Evolutionary conservation across 2,329 filamentous ascomycete genomes (phyloP), one percentile per base, ranked within the genome.

Genomic region (Didymella segeticola): DNA sequence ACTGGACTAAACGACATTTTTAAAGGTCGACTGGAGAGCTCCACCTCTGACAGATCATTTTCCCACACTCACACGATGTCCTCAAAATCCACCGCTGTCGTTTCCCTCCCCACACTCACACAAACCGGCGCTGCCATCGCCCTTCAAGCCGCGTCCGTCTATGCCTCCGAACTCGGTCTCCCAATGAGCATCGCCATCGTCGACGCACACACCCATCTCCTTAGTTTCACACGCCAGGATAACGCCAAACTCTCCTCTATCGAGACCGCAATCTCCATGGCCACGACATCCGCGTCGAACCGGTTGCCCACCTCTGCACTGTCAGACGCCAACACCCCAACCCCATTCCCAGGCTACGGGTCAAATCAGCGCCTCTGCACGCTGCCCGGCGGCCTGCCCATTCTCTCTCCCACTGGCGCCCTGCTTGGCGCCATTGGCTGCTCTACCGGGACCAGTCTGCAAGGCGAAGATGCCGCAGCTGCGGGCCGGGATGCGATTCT

Each of bases 201-300:
- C 25, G 77, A 79, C 61, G 61, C 69, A 20, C 70, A 75, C 36
- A 68, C 73, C 3, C 76, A 79, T 54, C 76, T 81, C 31, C 69
- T 79, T 20, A 66, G 72, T 63, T 82, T 82, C 66, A 68, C 67
- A 15, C 77, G 79, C 61, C 80, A 80, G 77, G 78, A 79, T 58
- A 73, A 70, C 53, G 78, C 79, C 17, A 81, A 81, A 58, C 61
- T 80, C 12, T 81, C 79, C n/a, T 78, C 83, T 4, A 64, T 67
- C 62, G 82, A 84, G 69, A 80, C 88, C 63, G 81, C 84, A 1
- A 86, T 89, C 5, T 84, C 87, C 42, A 82, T 83, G 67, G 82
- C 82, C 26, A 83, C 80, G 64, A 84, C 81, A 5, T 81, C 82
- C 9, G 79, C 81, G 1, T 80, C 81, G 19, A 82, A 83, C 67